Evolutionary conservation across 106 monocot genomes (phyloP).

Genomic region (Xerophyta viscosa): DNA sequence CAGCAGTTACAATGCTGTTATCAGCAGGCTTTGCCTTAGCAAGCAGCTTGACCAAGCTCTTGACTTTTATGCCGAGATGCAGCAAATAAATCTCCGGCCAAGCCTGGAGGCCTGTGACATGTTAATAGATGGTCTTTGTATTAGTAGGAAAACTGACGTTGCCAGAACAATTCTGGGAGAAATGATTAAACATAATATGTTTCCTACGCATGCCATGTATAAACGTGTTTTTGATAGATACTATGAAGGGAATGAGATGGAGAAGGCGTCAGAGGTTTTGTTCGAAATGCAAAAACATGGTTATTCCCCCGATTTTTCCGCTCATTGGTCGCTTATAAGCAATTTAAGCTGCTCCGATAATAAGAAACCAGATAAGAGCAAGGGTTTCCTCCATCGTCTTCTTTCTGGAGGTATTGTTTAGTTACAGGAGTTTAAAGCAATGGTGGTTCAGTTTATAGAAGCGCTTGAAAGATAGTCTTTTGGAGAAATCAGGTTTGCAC

Average conservation of each 20-base stretch:
- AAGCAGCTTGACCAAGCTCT: conserved; percentile 67
- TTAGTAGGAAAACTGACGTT: conserved; percentile 43
- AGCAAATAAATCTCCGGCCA: conserved; percentile 31
- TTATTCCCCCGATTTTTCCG: conserved; percentile 73
- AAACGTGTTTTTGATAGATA: conserved; percentile 43
- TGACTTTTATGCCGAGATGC: conserved; percentile 77
- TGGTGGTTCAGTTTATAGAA: no score
- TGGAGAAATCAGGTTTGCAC: no score
- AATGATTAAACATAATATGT: conserved; percentile 29
- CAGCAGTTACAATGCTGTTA: conserved; percentile 54
- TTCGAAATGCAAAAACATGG: conserved; percentile 77
- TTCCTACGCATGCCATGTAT: conserved; percentile 43
- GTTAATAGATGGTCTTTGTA: conserved; percentile 55
- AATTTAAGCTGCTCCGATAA: conserved; percentile 31
- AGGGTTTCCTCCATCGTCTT: conserved; percentile 55
- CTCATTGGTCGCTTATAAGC: conserved; percentile 86
- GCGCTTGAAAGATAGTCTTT: no score
- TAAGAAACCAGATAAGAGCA: conserved; percentile 14
- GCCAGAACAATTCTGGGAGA: conserved; percentile 41
- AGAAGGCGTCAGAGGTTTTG: conserved; percentile 54
- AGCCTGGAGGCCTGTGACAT: conserved; percentile 23
- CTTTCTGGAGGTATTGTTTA: conserved; percentile 29
- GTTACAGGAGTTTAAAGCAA: conserved; percentile 9
- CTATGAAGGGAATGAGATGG: conserved; percentile 41
- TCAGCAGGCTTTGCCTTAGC: conserved; percentile 28